Evolutionary conservation across 2,329 filamentous ascomycete species (phyloP), one percentile per base, ranked within the genome.

Genomic region (Coniochaeta sp.): DNA sequence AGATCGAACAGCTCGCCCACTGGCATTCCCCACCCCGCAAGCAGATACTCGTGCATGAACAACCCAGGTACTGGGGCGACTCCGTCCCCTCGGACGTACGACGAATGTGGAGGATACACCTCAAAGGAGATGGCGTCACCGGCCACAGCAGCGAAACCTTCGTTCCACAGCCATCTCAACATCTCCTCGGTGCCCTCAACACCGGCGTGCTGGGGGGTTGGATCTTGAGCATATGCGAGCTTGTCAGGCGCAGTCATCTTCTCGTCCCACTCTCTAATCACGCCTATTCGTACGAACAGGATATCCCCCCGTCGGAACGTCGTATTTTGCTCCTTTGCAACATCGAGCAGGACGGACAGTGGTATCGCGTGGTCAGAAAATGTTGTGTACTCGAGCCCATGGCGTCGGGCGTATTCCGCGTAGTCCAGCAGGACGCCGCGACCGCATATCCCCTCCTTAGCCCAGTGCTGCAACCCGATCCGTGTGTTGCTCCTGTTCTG

Each of bases 351-450:
- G 1, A 48, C 62, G 22, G 9, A 13, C 3, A 61, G 57, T 33
- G 62, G 61, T 38, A 75, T 64, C 26, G 63, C 58, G 58, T 74
- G 65, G 16, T 65, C 58, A 28, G 72, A 67, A 57, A 79, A 66
- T 22, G 69, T 58, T 35, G 63, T 65, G 52, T 73, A 71, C 2
- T 59, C 51, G 33, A 77, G 67, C 7, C 65, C 65, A 32, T 68
- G 62, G 53, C 63, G 52, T 60, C 66, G 63, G 1, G 73, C 72
- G 65, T 71, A 79, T 5, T 66, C 65, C 5, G 63, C 68, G 49
- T 76, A 80, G 62, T 79, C 77, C 1, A 79, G 65, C 7, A 79
- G 63, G 6, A 79, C 72, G 3, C 76, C 77, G 8, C 77, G 73
- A 4, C 75, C 76, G 63, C 61, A 62, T 48, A 78, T 76, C 27